These are phyloP conservation scores for Quercus berberidifolia DNA, from an alignment of 306 rosid species.

Conservation along the genomic window DNA sequence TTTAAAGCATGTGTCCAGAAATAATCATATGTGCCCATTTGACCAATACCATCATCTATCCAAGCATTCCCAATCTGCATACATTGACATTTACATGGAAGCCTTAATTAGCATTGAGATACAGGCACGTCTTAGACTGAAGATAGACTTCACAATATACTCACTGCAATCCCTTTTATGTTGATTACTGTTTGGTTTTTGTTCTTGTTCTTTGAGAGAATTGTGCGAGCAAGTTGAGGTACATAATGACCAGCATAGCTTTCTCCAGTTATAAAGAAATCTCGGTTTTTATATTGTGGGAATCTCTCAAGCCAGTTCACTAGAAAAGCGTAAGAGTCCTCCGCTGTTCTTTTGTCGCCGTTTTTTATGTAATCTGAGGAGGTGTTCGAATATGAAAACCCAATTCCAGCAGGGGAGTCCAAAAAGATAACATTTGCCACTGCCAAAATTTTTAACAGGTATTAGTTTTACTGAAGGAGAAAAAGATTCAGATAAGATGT, in stretches of 20 bases:
- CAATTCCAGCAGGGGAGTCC: constrained; percentile 69
- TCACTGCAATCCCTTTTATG: constrained; percentile 64
- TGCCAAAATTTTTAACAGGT: constrained; percentile 20
- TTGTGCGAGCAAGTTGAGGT: constrained; percentile 53
- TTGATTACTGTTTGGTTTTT: constrained; percentile 35
- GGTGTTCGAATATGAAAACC: constrained; percentile 58
- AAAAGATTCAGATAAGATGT: too few relatives aligned
- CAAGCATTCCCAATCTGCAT: constrained; percentile 63
- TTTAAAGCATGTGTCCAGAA: constrained; percentile 49
- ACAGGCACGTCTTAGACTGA: background rate
- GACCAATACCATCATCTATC: constrained; percentile 43
- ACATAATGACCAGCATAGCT: constrained; percentile 72
- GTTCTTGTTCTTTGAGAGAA: constrained; percentile 32
- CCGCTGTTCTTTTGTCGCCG: constrained; percentile 59
- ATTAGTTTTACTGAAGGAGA: background rate
- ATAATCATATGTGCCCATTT: constrained; percentile 42
- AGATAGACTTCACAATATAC: constrained; percentile 11
- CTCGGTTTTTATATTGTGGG: constrained; percentile 52
- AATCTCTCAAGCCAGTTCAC: constrained; percentile 60
- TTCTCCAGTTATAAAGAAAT: constrained; percentile 56
- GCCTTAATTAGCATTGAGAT: background rate
- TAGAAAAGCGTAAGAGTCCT: constrained; percentile 51
- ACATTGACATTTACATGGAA: background rate
- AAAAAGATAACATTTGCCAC: constrained; percentile 61
- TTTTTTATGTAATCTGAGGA: constrained; percentile 25